phyloP scores from a whole-genome alignment of 306 rosid genomes.

The Trifolium subterraneum region DNA sequence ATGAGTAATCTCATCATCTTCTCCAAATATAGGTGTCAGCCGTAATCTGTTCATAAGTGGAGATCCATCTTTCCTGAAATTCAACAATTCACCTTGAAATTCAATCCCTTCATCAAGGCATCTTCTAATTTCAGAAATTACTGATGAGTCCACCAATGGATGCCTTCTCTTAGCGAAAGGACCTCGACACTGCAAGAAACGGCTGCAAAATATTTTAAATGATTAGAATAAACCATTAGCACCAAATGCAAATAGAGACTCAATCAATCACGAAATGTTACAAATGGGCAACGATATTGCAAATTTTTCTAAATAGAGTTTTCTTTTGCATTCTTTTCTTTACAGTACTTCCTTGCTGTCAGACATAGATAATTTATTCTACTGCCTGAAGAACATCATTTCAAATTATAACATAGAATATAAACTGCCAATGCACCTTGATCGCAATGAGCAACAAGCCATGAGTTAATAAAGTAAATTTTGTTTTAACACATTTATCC shows the following conservation, averaged over 20 bases:
- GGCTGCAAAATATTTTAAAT: conserved; percentile 66
- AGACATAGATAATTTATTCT: conserved; percentile 25
- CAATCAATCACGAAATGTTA: conserved; percentile 14
- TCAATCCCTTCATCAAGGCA: conserved; percentile 91
- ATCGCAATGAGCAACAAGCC: conserved; percentile 28
- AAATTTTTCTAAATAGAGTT: conserved; percentile 19
- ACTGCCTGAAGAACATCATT: conserved; percentile 15
- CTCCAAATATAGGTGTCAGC: conserved; percentile 93
- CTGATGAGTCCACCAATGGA: conserved; percentile 84
- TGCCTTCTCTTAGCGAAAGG: conserved; percentile 98
- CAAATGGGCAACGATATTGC: conserved; percentile 14
- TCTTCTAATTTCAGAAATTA: conserved; percentile 87
- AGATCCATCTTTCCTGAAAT: conserved; percentile 98
- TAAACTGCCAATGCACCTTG: conserved; percentile 31
- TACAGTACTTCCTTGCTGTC: conserved; percentile 28
- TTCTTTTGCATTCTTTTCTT: conserved; percentile 33
- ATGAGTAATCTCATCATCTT: conserved; percentile 91
- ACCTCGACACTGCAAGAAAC: conserved; percentile 98
- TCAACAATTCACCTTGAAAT: conserved; percentile 94
- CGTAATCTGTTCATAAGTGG: conserved; percentile 95
- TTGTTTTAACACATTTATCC: conserved; percentile 6
- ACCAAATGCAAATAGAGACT: conserved; percentile 31
- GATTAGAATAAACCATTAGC: conserved; percentile 39
- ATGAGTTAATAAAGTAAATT: conserved; percentile 10
- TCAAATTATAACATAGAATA: conserved; percentile 4